Percentiles rank a stretch among this genome's conserved stretches.
phyloP scores from a whole-genome alignment of 768 basidiomycete genomes.

The Candolleomyces aberdarensis region DNA sequence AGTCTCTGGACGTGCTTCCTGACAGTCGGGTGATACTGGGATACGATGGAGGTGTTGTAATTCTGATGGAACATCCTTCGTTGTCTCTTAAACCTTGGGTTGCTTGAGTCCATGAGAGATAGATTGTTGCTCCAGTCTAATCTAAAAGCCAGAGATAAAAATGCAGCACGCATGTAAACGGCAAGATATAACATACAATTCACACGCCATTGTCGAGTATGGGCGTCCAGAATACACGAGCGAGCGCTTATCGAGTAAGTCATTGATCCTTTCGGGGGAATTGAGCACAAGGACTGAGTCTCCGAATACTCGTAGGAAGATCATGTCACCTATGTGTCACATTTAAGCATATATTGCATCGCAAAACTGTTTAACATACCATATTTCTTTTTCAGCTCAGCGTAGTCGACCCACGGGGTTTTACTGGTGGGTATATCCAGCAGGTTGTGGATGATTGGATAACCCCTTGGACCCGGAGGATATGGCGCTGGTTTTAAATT shows the following conservation, averaged over 20 bases:
- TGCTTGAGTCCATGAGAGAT: not conserved
- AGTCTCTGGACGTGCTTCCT: not conserved
- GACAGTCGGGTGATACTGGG: not conserved
- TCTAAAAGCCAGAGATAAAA: too few relatives aligned
- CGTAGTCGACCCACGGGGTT: not conserved
- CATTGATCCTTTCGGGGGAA: not conserved
- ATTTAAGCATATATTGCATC: not conserved
- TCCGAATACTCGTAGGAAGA: conserved; percentile 1
- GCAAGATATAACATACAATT: not conserved
- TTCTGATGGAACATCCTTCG: not conserved
- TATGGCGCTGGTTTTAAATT: not conserved
- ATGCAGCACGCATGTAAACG: not conserved
- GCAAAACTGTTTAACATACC: not conserved
- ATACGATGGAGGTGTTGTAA: not conserved
- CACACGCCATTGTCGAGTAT: not conserved
- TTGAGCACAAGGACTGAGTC: not conserved
- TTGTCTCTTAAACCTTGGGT: not conserved
- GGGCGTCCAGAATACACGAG: not conserved
- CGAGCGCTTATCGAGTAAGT: not conserved
- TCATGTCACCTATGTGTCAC: not conserved
- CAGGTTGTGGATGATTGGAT: conserved; percentile 17
- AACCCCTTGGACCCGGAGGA: conserved; percentile 12
- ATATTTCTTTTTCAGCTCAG: not conserved
- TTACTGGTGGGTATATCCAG: conserved; percentile 1
- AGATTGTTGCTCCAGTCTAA: too few relatives aligned